A percentile compares a stretch with the other conserved stretches of the same genome.
Conservation (phyloP, 1,284 basidiomycete species). For the Coriolopsis trogii region DNA sequence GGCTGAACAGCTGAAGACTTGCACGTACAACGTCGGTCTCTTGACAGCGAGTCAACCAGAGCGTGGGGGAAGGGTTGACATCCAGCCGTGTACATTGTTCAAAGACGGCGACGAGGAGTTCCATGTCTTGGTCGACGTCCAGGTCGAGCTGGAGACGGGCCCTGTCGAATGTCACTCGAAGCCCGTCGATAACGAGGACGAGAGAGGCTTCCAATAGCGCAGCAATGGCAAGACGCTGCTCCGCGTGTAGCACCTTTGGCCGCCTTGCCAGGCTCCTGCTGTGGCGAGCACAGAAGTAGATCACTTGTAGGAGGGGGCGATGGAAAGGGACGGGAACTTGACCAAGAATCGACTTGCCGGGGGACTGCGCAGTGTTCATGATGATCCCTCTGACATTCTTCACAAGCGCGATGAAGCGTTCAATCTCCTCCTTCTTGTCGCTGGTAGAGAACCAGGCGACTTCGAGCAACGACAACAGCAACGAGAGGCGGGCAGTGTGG, state of each 20-base stretch:
- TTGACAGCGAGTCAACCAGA: constrained; percentile 83
- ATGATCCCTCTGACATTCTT: constrained; percentile 68
- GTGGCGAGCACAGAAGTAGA: constrained; percentile 77
- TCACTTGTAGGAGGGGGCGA: constrained; percentile 75
- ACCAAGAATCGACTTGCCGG: constrained; percentile 75
- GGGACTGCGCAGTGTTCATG: constrained; percentile 74
- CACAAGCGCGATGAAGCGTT: constrained; percentile 65
- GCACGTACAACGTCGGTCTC: constrained; percentile 80
- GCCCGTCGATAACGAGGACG: constrained; percentile 67
- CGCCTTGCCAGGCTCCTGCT: constrained; percentile 52
- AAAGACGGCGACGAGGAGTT: constrained; percentile 80
- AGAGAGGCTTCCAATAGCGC: constrained; percentile 66
- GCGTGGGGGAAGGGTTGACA: constrained; percentile 62
- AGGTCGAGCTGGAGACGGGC: constrained; percentile 59
- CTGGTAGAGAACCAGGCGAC: constrained; percentile 74
- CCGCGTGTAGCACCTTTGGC: constrained; percentile 56
- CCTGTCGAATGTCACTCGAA: constrained; percentile 69
- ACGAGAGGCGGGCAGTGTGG: constrained; percentile 74
- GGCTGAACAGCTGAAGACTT: constrained; percentile 76
- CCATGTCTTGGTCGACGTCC: constrained; percentile 79
- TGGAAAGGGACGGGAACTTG: constrained; percentile 75
- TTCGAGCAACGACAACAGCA: constrained; percentile 79
- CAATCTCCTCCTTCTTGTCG: constrained; percentile 57
- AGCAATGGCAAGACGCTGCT: constrained; percentile 60
- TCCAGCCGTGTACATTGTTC: constrained; percentile 75